Evolutionary conservation across 306 rosid species (phyloP).

Genomic region (Castanopsis chinensis): DNA sequence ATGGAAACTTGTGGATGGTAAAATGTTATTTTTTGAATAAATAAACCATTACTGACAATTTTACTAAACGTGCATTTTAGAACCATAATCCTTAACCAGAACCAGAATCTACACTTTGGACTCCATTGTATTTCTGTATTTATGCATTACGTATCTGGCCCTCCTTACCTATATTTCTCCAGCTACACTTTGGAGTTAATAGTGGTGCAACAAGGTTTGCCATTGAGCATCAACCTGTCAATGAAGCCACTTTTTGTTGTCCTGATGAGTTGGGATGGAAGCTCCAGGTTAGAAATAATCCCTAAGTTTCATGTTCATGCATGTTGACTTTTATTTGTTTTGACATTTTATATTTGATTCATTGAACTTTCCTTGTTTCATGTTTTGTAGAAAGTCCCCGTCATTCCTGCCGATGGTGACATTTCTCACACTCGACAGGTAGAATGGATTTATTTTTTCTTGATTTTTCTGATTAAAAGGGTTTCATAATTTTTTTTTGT

Average conservation of each 20-base stretch:
- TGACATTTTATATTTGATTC: conserved; percentile 6
- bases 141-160: not conserved
- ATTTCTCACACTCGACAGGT: conserved; percentile 69
- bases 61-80: not conserved
- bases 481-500: not conserved
- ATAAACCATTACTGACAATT: not conserved
- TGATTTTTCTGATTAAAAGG: not conserved
- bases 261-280: conserved; percentile 99
- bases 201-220: conserved; percentile 94
- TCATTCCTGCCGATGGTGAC: conserved; percentile 73
- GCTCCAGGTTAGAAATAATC: conserved; percentile 57
- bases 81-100: not conserved
- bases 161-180: conserved; percentile 17
- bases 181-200: conserved; percentile 97
- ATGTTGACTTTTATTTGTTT: not conserved
- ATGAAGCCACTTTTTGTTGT: conserved; percentile 94
- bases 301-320: not conserved
- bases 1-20: not conserved
- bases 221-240: conserved; percentile 88
- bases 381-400: conserved; percentile 78
- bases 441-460: conserved; percentile 7
- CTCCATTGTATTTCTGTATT: not conserved
- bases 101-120: not conserved
- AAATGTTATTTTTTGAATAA: not conserved
- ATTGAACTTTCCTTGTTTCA: conserved; percentile 13